Evolutionary conservation across 345 rosid genomes (phyloP), one percentile per base, ranked within the genome.

Genomic region (Noccaea bulbosa): DNA sequence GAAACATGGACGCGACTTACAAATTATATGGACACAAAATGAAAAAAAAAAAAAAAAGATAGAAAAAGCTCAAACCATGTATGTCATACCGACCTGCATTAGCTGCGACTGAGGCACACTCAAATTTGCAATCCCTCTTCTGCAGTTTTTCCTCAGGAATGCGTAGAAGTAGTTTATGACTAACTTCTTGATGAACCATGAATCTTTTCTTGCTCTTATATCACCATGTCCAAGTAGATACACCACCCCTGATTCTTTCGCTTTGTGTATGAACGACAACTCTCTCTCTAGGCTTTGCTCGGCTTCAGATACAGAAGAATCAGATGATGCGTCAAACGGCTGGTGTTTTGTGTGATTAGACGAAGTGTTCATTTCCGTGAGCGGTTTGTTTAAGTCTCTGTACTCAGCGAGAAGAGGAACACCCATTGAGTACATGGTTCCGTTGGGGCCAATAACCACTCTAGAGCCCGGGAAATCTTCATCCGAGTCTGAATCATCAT

Each of bases 11-110:
- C 30, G 6, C 14, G 33, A 37, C 53, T 49, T 50, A 67, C 77
- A 5, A 15, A 50, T 50, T n/a, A 20, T 74, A 67, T 74, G 78
- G 63, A 52, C 78, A 60, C 20, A 11, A 60, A 15, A 15, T 17
- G n/a, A 7, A 10, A 27, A 24, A 16, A 27, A n/a, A n/a, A n/a
- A 15, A 38, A 27, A 7, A 7, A 63, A 53, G 40, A 62, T 44
- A 35, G 40, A 54, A 16, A 20, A 16, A 27, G 44, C 49, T 75
- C 37, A 95, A 65, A 95, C 99, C 99, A 92, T 95, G 82, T 95
- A 95, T 37, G 99, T 94, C 99, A 94, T 94, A 40, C 98, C 96
- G 6, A 94, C 99, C 82, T 95, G 98, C 92, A 95, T 92, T 46
- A 95, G 86, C 75, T 95, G 81, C 0, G 97, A 80, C 80, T 95